Percentiles rank a stretch among this genome's conserved stretches.
Evolutionary conservation across 345 rosid species (phyloP).

Genomic region (Arabidopsis thaliana): DNA sequence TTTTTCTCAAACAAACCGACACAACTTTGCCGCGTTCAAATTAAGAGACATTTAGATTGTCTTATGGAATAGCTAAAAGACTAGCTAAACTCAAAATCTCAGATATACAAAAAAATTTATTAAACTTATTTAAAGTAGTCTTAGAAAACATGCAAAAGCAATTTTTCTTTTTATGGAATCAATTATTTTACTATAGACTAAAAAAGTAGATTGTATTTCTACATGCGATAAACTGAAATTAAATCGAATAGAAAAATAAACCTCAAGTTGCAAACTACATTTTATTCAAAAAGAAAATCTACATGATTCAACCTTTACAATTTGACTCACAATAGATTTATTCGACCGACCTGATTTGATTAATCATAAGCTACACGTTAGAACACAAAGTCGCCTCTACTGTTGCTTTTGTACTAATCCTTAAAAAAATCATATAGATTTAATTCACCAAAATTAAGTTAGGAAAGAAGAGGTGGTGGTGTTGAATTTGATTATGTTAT

Average conservation of each 20-base stretch:
- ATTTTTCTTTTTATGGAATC: background rate
- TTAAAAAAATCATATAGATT: background rate
- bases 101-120: background rate
- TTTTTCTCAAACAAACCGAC: slow-evolving; percentile 21
- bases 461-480: slow-evolving; percentile 39
- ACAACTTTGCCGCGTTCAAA: slow-evolving; percentile 28
- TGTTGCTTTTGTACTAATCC: slow-evolving; percentile 41
- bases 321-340: slow-evolving; percentile 43
- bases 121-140: background rate
- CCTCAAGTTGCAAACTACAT: slow-evolving; percentile 28
- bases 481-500: slow-evolving; percentile 50
- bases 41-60: background rate
- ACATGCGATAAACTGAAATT: slow-evolving; percentile 20
- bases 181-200: slow-evolving; percentile 1
- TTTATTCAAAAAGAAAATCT: slow-evolving; percentile 30
- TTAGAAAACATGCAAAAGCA: slow-evolving; percentile 16
- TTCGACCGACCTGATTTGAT: slow-evolving; percentile 50
- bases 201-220: slow-evolving; percentile 24
- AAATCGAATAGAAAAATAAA: slow-evolving; percentile 4
- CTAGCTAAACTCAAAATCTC: background rate
- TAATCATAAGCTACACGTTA: slow-evolving; percentile 45
- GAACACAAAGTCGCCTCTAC: slow-evolving; percentile 45
- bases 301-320: slow-evolving; percentile 47
- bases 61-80: slow-evolving; percentile 10
- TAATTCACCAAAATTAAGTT: slow-evolving; percentile 13